Conservation (phyloP, 495 filamentous ascomycete genomes). For the Jackrogersella minutella region DNA sequence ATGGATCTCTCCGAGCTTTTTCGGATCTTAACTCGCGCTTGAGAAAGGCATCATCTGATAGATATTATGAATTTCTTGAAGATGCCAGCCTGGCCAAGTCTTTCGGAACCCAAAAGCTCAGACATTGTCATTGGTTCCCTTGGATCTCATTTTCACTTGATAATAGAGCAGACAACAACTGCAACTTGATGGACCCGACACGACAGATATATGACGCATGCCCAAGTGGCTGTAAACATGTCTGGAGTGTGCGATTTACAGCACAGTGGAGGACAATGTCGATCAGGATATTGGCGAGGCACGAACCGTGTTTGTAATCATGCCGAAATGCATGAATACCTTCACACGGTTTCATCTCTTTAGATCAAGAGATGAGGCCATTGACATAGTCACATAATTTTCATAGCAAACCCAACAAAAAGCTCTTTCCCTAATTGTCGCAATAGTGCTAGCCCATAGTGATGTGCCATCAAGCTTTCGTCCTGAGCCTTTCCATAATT, state of each 20-base stretch:
- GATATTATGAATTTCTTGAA: not conserved
- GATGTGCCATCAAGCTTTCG: not conserved
- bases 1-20: not conserved
- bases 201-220: conserved; percentile 1
- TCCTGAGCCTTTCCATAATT: not conserved
- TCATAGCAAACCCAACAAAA: conserved; percentile 21
- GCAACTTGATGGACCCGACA: not conserved
- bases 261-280: not conserved
- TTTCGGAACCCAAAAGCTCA: conserved; percentile 3
- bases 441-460: not conserved
- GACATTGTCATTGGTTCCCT: conserved; percentile 14
- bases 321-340: conserved; percentile 29
- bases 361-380: not conserved
- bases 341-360: conserved; percentile 3
- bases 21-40: not conserved
- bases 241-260: not conserved
- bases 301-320: conserved; percentile 8
- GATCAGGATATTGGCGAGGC: conserved; percentile 11
- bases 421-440: not conserved
- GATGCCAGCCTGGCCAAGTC: not conserved
- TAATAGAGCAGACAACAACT: not conserved
- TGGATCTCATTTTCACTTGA: conserved; percentile 16
- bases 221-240: not conserved
- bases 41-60: conserved; percentile 1
- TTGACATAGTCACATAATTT: not conserved